Percentiles rank a stretch among this genome's conserved stretches.
Conservation (phyloP, 306 rosid genomes). For the Rosa multiflora region DNA sequence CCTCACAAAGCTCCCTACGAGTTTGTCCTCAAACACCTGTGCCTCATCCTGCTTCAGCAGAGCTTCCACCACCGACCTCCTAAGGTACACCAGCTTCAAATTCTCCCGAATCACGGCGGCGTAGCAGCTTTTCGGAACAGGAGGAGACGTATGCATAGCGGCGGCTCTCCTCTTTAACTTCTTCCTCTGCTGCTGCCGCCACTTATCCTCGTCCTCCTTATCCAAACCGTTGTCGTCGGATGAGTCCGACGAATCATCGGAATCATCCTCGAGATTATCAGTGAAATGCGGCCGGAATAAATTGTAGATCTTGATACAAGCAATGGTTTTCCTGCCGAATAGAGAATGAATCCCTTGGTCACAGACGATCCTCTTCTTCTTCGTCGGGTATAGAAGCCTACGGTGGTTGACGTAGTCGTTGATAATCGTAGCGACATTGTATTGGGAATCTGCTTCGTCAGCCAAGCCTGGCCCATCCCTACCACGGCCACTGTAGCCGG, state of each 20-base stretch:
- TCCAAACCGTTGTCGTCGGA: constrained; percentile 24
- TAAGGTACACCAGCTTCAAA: constrained; percentile 66
- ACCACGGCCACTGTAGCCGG: too few species aligned
- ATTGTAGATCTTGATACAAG: constrained; percentile 51
- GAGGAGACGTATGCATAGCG: constrained; percentile 10
- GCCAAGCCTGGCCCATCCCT: too few species aligned
- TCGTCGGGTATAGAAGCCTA: constrained; percentile 46
- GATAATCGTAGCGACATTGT: constrained; percentile 49
- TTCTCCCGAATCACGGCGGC: constrained; percentile 66
- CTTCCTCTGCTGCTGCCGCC: neutral
- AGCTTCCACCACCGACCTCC: constrained; percentile 56
- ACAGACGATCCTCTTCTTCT: constrained; percentile 65
- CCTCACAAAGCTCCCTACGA: constrained; percentile 76
- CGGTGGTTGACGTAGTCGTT: constrained; percentile 48
- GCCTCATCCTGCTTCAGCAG: constrained; percentile 43
- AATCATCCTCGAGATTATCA: constrained; percentile 38
- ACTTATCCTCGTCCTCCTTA: constrained; percentile 19
- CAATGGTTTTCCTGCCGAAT: constrained; percentile 65
- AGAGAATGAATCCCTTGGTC: constrained; percentile 54
- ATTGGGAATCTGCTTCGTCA: constrained; percentile 40
- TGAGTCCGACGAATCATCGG: constrained; percentile 18
- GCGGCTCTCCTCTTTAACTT: too few species aligned
- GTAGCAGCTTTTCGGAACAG: constrained; percentile 48
- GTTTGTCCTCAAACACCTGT: constrained; percentile 55
- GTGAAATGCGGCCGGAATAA: constrained; percentile 65